A percentile compares a stretch with the other conserved stretches of the same genome.
Evolutionary conservation across 768 basidiomycete species (phyloP).

Genomic region (Psilocybe subaeruginosa): DNA sequence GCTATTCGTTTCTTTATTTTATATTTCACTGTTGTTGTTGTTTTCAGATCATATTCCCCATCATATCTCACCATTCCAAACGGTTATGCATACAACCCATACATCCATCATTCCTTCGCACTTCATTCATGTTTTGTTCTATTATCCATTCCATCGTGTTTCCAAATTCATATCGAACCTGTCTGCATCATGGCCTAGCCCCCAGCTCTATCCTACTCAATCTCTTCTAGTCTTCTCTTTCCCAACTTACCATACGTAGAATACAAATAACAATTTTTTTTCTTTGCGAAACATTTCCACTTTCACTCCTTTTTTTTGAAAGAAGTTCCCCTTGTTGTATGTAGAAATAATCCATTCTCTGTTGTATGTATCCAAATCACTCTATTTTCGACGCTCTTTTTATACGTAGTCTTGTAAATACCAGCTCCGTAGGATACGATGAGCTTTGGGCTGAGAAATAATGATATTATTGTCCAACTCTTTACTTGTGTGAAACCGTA

Average conservation of each 20-base stretch:
- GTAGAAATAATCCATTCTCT: neutral
- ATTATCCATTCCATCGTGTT: neutral
- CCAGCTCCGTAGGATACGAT: neutral
- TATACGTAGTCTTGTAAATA: neutral
- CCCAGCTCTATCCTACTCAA: neutral
- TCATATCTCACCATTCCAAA: neutral
- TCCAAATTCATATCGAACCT: neutral
- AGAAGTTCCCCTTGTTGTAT: conserved; percentile 1
- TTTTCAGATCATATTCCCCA: neutral
- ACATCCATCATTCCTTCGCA: neutral
- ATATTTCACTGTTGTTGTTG: neutral
- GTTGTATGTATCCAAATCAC: neutral
- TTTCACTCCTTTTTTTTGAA: neutral
- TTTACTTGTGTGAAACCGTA: too few relatives aligned
- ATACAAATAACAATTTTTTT: neutral
- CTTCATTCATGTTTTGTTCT: conserved; percentile 2
- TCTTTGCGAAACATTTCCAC: neutral
- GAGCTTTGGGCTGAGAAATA: neutral
- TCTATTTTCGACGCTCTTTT: neutral
- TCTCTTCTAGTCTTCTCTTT: neutral
- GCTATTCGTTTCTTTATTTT: neutral
- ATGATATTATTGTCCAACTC: too few relatives aligned
- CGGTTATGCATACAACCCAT: neutral
- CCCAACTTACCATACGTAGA: neutral
- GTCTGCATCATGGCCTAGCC: too few relatives aligned